Base-by-base conservation (phyloP, 352 stramenopile species). In the Lagenidium sp. region DNA sequence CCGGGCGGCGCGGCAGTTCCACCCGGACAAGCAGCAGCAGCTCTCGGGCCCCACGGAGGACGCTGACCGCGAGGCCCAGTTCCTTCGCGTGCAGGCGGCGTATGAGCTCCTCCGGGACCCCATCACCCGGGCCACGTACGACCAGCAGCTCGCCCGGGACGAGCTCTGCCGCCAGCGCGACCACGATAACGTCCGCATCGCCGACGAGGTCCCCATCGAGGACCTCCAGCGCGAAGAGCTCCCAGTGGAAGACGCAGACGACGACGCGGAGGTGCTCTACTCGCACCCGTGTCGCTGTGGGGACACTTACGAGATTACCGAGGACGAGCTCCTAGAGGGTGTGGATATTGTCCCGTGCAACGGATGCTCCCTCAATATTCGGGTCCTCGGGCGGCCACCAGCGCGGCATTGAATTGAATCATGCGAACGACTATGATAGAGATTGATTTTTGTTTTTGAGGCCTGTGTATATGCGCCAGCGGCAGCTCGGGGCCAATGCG, bases 291-390 rank as follows among this genome's bases (percentile, higher is more conserved):
- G 80, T 21, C 74, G 80, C 44, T 92, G 80, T 31, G 76, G 80
- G 28, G 80, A 88, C 40, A 34, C 54, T 29, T 92, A 88, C 51
- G 71, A 89, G 59, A 60, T 92, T 25, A 67, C 55, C 0, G 42
- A 76, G 18, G 60, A 72, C 2, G 76, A 92, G 35, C 52, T 92
- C 22, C 26, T 67, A 5, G 77, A 88, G 23, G 67, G 65, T 18
- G 63, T 82, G 29, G 60, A 87, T 40, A 60, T 89, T 6, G 72
- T 87, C 16, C 72, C 80, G 0, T 92, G 80, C 57, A 78, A 73
- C 24, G 80, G 80, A 22, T 92, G 80, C 59, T 92, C 80, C 22
- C 52, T 89, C 34, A 69, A 89, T 48, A 88, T 92, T 35, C 71
- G 73, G 16, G 79, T 91, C n/a, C n/a, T n/a, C 32, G 6, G 79